These are phyloP conservation scores for Trichoderma koningiopsis DNA, from an alignment of 2,329 filamentous ascomycete genomes.

Conservation along the genomic window DNA sequence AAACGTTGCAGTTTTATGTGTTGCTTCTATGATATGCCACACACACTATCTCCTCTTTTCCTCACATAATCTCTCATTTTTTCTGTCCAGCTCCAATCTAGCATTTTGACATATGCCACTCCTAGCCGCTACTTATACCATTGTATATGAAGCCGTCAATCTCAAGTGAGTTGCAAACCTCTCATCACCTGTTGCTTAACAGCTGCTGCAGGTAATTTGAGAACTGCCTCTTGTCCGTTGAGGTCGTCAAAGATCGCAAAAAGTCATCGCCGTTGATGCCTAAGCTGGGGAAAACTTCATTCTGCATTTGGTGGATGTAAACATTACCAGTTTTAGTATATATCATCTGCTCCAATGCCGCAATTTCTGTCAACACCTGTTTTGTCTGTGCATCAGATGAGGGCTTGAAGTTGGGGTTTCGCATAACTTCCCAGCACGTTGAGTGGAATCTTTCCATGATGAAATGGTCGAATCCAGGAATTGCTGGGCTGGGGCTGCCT, in stretches of 20 bases:
- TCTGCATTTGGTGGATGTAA: constrained; percentile 72
- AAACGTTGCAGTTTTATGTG: constrained; percentile 5
- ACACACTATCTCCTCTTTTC: neutral
- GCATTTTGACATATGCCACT: neutral
- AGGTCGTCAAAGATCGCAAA: constrained; percentile 59
- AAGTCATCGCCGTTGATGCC: constrained; percentile 65
- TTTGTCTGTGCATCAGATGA: constrained; percentile 82
- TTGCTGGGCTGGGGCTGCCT: constrained; percentile 55
- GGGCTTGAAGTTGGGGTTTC: constrained; percentile 76
- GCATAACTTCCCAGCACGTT: constrained; percentile 85
- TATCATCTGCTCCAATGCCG: constrained; percentile 82
- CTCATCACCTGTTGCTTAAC: constrained; percentile 49
- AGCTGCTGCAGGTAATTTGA: constrained; percentile 65
- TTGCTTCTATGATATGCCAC: constrained; percentile 18
- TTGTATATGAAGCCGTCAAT: neutral
- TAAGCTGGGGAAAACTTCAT: constrained; percentile 64
- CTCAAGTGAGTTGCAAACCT: neutral
- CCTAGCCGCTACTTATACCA: neutral
- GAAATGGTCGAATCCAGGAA: constrained; percentile 91
- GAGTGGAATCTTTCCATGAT: constrained; percentile 87
- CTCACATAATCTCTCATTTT: constrained; percentile 8
- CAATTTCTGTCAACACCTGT: constrained; percentile 86
- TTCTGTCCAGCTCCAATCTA: neutral
- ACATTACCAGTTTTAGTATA: constrained; percentile 84
- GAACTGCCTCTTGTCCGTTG: constrained; percentile 62